These are phyloP conservation scores for Tetrahymena thermophila DNA, from an alignment of 73 alveolate species.

Conservation along the genomic window DNA sequence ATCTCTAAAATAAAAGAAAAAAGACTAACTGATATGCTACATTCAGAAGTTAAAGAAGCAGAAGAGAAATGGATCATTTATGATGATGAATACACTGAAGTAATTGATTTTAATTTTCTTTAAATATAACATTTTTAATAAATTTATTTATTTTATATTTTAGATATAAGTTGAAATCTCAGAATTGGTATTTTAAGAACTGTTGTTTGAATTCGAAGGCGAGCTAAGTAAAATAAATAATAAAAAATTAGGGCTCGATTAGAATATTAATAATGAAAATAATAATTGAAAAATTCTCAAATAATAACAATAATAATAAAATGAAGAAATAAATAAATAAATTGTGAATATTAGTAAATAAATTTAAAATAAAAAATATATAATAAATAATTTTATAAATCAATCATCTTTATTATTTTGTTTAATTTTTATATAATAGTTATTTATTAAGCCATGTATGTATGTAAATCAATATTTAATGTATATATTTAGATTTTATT, in stretches of 20 bases:
- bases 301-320: background rate
- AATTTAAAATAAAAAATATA: background rate
- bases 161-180: background rate
- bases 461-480: too few relatives aligned
- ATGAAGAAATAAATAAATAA: background rate
- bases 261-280: background rate
- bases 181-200: background rate
- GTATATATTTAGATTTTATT: too few relatives aligned
- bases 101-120: background rate
- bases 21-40: constrained; percentile 39
- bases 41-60: constrained; percentile 37
- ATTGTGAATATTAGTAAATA: background rate
- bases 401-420: too few relatives aligned
- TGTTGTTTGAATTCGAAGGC: background rate
- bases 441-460: too few relatives aligned
- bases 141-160: background rate
- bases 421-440: too few relatives aligned
- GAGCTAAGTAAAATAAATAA: background rate
- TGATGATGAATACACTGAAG: constrained; percentile 56
- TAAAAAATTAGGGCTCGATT: background rate
- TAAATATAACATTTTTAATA: background rate
- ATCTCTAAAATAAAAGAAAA: constrained; percentile 41
- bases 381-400: too few relatives aligned
- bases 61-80: constrained; percentile 46
- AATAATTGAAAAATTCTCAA: background rate